phyloP scores from a whole-genome alignment of 306 rosid genomes.

The Rubus parviflorus region DNA sequence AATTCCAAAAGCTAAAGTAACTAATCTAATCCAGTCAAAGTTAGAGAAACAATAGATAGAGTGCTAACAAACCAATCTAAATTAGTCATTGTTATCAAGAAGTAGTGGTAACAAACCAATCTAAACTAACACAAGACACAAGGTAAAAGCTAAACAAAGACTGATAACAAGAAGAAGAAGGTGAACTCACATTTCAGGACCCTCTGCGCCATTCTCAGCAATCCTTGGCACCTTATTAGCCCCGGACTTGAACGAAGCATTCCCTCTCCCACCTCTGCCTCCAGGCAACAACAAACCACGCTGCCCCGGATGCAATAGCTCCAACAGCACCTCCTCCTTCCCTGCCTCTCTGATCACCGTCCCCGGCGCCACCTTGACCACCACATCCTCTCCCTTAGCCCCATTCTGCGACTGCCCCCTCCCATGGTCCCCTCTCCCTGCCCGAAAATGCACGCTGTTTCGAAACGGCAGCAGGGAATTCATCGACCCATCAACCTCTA shows the following conservation, averaged over 20 bases:
- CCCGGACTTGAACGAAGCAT: slow-evolving; percentile 81
- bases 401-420: slow-evolving; percentile 67
- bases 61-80: not conserved
- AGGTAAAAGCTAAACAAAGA: not conserved
- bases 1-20: not conserved
- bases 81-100: not conserved
- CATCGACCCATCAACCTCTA: slow-evolving; percentile 83
- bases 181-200: slow-evolving; percentile 73
- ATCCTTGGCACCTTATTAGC: slow-evolving; percentile 83
- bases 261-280: slow-evolving; percentile 97
- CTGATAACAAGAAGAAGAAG: not conserved
- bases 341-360: slow-evolving; percentile 70
- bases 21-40: not conserved
- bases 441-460: slow-evolving; percentile 84
- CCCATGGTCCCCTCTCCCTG: slow-evolving; percentile 80
- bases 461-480: slow-evolving; percentile 79
- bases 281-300: slow-evolving; percentile 74
- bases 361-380: slow-evolving; percentile 86
- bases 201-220: slow-evolving; percentile 87
- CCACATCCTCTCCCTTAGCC: slow-evolving; percentile 87
- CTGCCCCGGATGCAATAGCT: slow-evolving; percentile 79
- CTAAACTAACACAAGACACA: not conserved
- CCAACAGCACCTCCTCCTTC: slow-evolving; percentile 63
- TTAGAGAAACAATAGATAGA: not conserved
- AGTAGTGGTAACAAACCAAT: not conserved